Evolutionary conservation across 2,329 filamentous ascomycete genomes (phyloP), one percentile per base, ranked within the genome.

Genomic region (Neofusicoccum umdonicola): DNA sequence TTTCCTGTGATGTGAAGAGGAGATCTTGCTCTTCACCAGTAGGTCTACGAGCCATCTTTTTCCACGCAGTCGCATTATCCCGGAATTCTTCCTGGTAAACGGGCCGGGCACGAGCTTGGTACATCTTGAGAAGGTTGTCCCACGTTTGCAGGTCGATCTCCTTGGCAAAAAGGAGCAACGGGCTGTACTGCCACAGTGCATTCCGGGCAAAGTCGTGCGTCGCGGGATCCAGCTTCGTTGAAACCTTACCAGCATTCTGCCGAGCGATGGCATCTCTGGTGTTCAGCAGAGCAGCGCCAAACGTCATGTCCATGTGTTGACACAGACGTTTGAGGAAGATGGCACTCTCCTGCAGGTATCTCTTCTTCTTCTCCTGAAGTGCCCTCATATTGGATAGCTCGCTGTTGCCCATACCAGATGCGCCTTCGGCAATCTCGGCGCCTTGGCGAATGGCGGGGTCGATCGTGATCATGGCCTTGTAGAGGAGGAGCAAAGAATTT

Each of bases 381-480:
- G 96, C 93, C 63, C 91, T 88, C 94, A 99, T 98, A 69, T 92
- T 90, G 39, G 91, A 84, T 57, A 89, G 79, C 67, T 88, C 92
- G 67, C 90, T 92, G 71, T 92, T 90, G 60, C 85, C 88, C 70
- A 90, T 88, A 12, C 90, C 86, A 62, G 82, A 75, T 27, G 58
- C 50, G 6, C 56, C 56, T 17, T 60, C 56, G 27, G 39, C 45
- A 9, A 61, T 51, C 73, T 60, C 74, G 70, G 61, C 69, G 79
- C 71, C 72, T 37, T 83, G 80, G 60, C 89, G 86, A 51, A 94
- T 86, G 7, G 88, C 87, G 1, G 94, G 92, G 73, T 98, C 93
- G 64, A 98, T 98, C 67, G 93, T 97, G 69, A 90, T 83, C 88
- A 98, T 93, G 7, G 94, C 95, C 75, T 91, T 95, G 78, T 95